Percentiles rank a stretch among this genome's conserved stretches.
Conservation (phyloP, 2,329 filamentous ascomycete species). For the Ophiosphaerella korrae region DNA sequence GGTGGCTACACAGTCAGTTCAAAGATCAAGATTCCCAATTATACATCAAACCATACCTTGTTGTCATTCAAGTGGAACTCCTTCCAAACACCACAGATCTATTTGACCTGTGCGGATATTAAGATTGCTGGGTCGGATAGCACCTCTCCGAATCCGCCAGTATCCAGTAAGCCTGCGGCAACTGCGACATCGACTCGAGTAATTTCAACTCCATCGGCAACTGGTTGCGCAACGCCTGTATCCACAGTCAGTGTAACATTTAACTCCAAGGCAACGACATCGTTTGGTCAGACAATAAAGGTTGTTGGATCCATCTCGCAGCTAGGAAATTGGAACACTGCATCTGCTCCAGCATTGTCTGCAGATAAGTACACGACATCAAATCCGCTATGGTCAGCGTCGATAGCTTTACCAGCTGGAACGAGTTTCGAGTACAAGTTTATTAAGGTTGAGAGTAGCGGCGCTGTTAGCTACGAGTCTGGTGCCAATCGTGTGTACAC, state of each 20-base stretch:
- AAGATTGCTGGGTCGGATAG: slow-evolving; percentile 27
- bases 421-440: slow-evolving; percentile 55
- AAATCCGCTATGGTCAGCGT: slow-evolving; percentile 54
- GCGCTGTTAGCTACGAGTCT: slow-evolving; percentile 53
- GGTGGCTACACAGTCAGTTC: slow-evolving; percentile 42
- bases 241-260: slow-evolving; percentile 48
- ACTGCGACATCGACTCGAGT: slow-evolving; percentile 13
- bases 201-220: slow-evolving; percentile 16
- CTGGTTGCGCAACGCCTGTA: slow-evolving; percentile 32
- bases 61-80: slow-evolving; percentile 42
- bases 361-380: slow-evolving; percentile 51
- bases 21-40: slow-evolving; percentile 42
- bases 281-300: slow-evolving; percentile 56
- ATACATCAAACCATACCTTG: slow-evolving; percentile 38
- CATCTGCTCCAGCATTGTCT: slow-evolving; percentile 47
- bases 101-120: slow-evolving; percentile 42
- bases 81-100: slow-evolving; percentile 42
- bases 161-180: slow-evolving; percentile 21
- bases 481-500: slow-evolving; percentile 49
- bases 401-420: slow-evolving; percentile 49
- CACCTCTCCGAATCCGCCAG: slow-evolving; percentile 14
- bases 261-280: slow-evolving; percentile 54
- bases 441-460: slow-evolving; percentile 52
- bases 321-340: slow-evolving; percentile 53
- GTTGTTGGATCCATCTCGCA: slow-evolving; percentile 51